Evolutionary conservation across 2,329 filamentous ascomycete species (phyloP).

Genomic region (Neofusicoccum parvum): DNA sequence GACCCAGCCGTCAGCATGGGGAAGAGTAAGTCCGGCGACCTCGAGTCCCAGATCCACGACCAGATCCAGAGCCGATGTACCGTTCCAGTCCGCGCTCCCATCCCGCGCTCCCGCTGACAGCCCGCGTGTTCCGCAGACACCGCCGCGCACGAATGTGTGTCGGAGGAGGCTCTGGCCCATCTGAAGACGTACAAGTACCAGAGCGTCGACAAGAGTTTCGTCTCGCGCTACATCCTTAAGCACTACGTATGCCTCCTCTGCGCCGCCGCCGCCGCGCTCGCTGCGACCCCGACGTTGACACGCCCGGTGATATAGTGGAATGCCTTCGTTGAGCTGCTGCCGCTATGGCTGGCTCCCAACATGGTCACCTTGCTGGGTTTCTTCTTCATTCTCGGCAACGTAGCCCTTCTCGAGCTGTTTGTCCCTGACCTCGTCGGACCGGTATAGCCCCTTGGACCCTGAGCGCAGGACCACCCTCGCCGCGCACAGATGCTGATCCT

Average conservation of each 20-base stretch:
- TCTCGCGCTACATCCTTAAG: conserved; percentile 90
- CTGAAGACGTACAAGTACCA: conserved; percentile 97
- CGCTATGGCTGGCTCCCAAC: conserved; percentile 95
- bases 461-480: neutral
- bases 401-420: conserved; percentile 72
- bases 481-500: conserved; percentile 11
- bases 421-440: conserved; percentile 91
- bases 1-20: conserved; percentile 13
- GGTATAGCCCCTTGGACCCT: conserved; percentile 54
- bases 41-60: conserved; percentile 22
- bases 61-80: conserved; percentile 22
- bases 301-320: conserved; percentile 72
- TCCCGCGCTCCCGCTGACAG: conserved; percentile 13
- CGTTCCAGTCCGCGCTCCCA: conserved; percentile 16
- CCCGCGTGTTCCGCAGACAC: conserved; percentile 45
- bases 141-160: conserved; percentile 72
- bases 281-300: conserved; percentile 28
- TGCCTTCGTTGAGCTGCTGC: conserved; percentile 86
- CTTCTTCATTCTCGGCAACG: conserved; percentile 87
- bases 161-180: conserved; percentile 86
- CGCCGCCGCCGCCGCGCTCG: neutral
- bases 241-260: conserved; percentile 74
- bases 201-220: conserved; percentile 90
- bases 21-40: conserved; percentile 23
- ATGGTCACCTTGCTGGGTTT: conserved; percentile 96